These are phyloP conservation scores for Aspergillus novofumigatus DNA, from an alignment of 2,329 filamentous ascomycete species.

Conservation along the genomic window DNA sequence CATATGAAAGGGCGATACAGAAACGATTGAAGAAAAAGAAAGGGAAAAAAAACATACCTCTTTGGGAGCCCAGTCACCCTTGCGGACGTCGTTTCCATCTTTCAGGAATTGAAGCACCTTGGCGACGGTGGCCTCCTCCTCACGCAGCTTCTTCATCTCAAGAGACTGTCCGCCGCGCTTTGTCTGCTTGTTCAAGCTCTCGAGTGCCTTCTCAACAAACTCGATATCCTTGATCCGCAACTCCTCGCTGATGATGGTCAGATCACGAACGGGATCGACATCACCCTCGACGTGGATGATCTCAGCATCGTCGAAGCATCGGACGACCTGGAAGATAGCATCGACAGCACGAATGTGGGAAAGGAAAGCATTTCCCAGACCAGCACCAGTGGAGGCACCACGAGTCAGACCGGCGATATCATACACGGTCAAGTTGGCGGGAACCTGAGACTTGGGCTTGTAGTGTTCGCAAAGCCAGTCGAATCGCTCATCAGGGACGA, in stretches of 20 bases:
- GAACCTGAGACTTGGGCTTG: conserved; percentile 95
- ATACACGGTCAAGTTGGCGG: conserved; percentile 95
- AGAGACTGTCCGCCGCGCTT: conserved; percentile 88
- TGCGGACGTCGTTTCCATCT: conserved; percentile 88
- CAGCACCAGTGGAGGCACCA: conserved; percentile 93
- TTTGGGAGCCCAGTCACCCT: conserved; percentile 84
- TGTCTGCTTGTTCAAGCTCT: conserved; percentile 90
- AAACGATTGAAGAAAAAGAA: conserved; percentile 14
- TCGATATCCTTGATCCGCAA: conserved; percentile 97
- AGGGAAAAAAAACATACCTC: conserved; percentile 62
- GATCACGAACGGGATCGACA: conserved; percentile 88
- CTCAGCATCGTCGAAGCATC: conserved; percentile 97
- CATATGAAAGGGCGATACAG: conserved; percentile 52
- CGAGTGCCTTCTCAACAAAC: conserved; percentile 93
- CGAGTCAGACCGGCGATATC: conserved; percentile 96
- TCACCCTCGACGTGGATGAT: conserved; percentile 99
- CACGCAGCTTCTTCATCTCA: conserved; percentile 95
- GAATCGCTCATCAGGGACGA: conserved; percentile 93
- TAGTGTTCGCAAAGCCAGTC: conserved; percentile 96
- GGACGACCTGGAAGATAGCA: conserved; percentile 95
- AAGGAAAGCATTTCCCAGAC: conserved; percentile 95
- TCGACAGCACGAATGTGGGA: conserved; percentile 98
- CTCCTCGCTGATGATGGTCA: conserved; percentile 96
- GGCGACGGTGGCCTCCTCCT: conserved; percentile 89
- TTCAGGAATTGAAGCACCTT: conserved; percentile 81